A percentile compares a stretch with the other conserved stretches of the same genome.
These are phyloP conservation scores for Boletus reticulatus DNA, from an alignment of 768 basidiomycete genomes.

Conservation along the genomic window DNA sequence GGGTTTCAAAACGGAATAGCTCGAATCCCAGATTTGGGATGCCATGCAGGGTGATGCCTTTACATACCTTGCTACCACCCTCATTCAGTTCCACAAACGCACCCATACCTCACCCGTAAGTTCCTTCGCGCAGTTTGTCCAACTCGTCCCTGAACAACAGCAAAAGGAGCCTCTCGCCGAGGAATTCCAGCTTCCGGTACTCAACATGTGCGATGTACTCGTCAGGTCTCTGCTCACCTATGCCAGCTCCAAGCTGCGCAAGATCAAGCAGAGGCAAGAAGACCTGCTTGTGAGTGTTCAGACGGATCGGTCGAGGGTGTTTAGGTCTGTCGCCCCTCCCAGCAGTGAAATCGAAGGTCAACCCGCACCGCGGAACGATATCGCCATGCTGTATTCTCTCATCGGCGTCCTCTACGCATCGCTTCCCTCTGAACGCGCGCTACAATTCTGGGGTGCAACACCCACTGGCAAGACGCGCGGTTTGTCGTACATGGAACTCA, in stretches of 20 bases:
- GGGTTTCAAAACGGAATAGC: constrained; percentile 72
- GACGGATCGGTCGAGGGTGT: constrained; percentile 52
- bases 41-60: constrained; percentile 85
- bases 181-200: constrained; percentile 49
- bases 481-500: constrained; percentile 53
- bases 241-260: constrained; percentile 76
- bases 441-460: constrained; percentile 84
- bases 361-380: constrained; percentile 33
- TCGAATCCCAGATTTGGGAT: constrained; percentile 79
- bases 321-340: constrained; percentile 44
- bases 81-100: constrained; percentile 53
- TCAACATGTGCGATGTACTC: constrained; percentile 68
- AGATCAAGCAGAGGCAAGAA: constrained; percentile 89
- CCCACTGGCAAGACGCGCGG: constrained; percentile 41
- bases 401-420: constrained; percentile 78
- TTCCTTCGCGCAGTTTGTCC: constrained; percentile 38
- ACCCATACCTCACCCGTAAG: constrained; percentile 30
- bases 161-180: constrained; percentile 40
- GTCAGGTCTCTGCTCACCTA: constrained; percentile 70
- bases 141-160: constrained; percentile 11
- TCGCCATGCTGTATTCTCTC: constrained; percentile 80
- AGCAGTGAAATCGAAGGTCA: constrained; percentile 42
- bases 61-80: constrained; percentile 59
- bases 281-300: constrained; percentile 72
- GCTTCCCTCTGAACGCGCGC: constrained; percentile 69